Base-by-base conservation (phyloP, 805 yeast genomes). In the Candida sithepensis region DNA sequence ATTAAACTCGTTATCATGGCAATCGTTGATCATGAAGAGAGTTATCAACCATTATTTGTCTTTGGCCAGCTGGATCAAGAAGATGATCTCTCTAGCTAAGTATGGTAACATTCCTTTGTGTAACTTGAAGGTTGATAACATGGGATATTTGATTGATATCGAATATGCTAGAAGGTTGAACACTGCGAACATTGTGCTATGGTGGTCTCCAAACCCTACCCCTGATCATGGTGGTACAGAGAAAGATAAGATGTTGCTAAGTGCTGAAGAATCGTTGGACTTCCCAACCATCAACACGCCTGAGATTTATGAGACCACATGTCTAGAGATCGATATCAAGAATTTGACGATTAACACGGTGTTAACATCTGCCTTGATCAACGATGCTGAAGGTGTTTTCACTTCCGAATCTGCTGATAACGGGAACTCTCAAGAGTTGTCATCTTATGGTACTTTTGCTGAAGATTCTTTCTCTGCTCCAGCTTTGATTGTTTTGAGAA, bases 201-300 rank as follows among this genome's bases (percentile, higher is more conserved):
- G 99, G 98, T 94, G 99, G 98, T 87, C 96, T 0, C 79, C 83
- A 3, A 73, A 74, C 18, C 86, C 92, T 0, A 66, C 77, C 40
- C 92, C 97, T 0, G 97, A 89, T 59, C 84, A 79, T 58, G 97
- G 96, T 26, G 96, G 96, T 0, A 60, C 70, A 39, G 91, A 89
- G 62, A 78, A 75, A 56, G 94, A 86, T 57, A 71, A 69, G 9
- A 53, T 71, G 20, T 52, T 70, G 10, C 61, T 70, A 20, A 56
- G 66, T 13, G 65, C 72, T 53, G 85, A 81, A 49, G 84, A 82
- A 45, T 69, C 66, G 32, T 68, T 83, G 39, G 81, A 79, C 32
- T 83, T 88, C 54, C 91, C 95, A 13, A 73, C 75, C 1, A 78
- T 88, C 50, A 88, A 86, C 64, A 75, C 76, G 46, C 85, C 97